Evolutionary conservation across 2,329 filamentous ascomycete species (phyloP), one percentile per base, ranked within the genome.

Genomic region (Paracorniculantispora psalliotae): DNA sequence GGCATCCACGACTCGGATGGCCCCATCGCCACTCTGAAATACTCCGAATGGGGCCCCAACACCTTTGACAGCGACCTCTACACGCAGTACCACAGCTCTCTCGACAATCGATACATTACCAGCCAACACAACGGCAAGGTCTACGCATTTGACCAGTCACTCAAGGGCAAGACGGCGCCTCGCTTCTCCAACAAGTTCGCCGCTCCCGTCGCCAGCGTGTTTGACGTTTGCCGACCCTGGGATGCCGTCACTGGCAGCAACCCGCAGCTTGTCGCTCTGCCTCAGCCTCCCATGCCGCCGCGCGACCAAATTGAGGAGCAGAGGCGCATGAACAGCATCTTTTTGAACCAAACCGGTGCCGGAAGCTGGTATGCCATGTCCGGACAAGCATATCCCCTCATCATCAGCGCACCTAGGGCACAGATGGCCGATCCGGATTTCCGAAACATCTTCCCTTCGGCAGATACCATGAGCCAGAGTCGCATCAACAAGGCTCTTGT

Each of bases 281-380:
- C 93, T 1, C 94, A 97, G 68, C 94, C 94, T 0, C 78, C 85
- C 23, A 85, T 90, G 65, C 87, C 82, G 2, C 71, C 76, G 3
- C 74, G 76, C 19, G 78, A 84, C 54, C 76, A 79, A n/a, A 72
- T 75, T 2, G 74, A 75, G 17, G 75, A 75, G 26, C 77, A 80
- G 37, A 79, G 82, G 49, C 79, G 86, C 33, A 81, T 80, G 63
- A 81, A 82, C 62, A 86, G 84, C 59, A 86, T 97, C 0, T 96
- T 94, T 68, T 81, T 97, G 61, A 96, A 97, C 70, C 88, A 88
- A 65, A 97, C 92, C 1, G 84, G 89, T 59, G 78, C 80, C n/a
- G 93, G 92, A 30, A 89, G 90, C 61, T 97, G 93, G 92, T 99
- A 93, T 72, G 94, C 92, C 33, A 82, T 97, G 74, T 97, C 93